Base-by-base conservation (phyloP, 495 filamentous ascomycete genomes). In the Pseudoneurospora amorphoporcata region DNA sequence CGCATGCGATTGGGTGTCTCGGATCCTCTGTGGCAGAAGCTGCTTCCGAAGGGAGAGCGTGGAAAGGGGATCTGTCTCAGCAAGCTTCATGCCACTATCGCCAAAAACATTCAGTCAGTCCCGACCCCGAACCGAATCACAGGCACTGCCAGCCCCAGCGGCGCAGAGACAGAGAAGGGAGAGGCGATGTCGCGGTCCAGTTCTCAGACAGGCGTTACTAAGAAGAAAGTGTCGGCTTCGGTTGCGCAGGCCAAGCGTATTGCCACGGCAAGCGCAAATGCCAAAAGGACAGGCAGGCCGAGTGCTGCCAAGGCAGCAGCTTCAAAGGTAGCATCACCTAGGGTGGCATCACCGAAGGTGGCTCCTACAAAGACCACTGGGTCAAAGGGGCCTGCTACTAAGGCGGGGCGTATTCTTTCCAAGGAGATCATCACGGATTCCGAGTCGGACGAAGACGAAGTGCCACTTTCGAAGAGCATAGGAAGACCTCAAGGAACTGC, bases 11-110 rank as follows among this genome's bases (percentile, higher is more conserved):
- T 97, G n/a, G 87, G 86, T 32, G 84, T 87, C 39, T 86, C 88
- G 4, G 93, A 95, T 73, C 87, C 89, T 68, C 82, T 92, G 4
- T 97, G 94, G 93, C 92, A 97, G 79, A 85, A 84, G 74, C 84
- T 97, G 53, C 86, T 95, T 38, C 89, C 91, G 1, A 87, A 87
- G 72, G 84, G 89, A 42, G 93, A 97, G 71, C 87, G 93, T 37
- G 91, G 90, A 29, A 93, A 94, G 79, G 93, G 93, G 19, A 94
- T 90, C 73, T 88, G 88, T 70, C 84, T 97, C 9, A 97, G 94
- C 73, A 90, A 89, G 74, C 84, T 97, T 41, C 86, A 87, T 45
- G 82, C 81, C 12, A 86, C 89, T 45, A 85, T 95, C 35, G 85
- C 86, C 39, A 88, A 84, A 73, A 87, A 87, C 14, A 65, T 35